phyloP scores from a whole-genome alignment of 2,329 filamentous ascomycete species.

The Pseudogymnoascus sp. region DNA sequence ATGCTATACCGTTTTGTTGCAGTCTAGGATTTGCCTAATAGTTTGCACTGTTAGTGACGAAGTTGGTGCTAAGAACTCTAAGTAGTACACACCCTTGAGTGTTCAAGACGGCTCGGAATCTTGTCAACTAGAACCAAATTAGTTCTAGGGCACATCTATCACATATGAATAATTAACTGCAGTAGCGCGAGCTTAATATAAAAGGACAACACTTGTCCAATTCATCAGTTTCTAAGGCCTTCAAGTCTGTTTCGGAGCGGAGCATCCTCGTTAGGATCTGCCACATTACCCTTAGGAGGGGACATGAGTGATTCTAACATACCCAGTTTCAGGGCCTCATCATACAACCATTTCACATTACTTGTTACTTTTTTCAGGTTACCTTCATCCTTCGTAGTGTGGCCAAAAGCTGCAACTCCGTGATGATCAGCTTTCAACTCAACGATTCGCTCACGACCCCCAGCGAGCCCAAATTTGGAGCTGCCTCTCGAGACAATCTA shows the following conservation, averaged over 20 bases:
- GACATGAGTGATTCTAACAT: background rate
- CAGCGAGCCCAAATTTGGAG: slow-evolving; percentile 11
- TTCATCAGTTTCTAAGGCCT: background rate
- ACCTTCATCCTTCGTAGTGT: background rate
- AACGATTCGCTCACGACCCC: slow-evolving; percentile 11
- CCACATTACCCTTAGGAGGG: background rate
- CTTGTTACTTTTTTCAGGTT: background rate
- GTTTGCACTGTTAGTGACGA: background rate
- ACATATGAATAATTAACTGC: background rate
- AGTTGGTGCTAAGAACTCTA: background rate
- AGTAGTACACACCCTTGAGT: background rate
- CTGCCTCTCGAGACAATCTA: slow-evolving; percentile 13
- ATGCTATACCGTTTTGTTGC: background rate
- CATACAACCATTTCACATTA: background rate
- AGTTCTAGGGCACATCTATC: background rate
- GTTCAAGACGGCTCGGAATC: background rate
- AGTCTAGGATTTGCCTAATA: background rate
- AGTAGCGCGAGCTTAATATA: background rate
- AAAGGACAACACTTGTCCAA: background rate
- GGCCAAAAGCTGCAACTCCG: background rate
- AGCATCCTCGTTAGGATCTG: background rate
- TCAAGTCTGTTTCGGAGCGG: background rate
- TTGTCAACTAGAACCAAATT: background rate
- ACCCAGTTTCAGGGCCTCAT: background rate
- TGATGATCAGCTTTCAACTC: slow-evolving; percentile 14